Conservation (phyloP, 805 yeast species). For the Blastobotrys attinorum region DNA sequence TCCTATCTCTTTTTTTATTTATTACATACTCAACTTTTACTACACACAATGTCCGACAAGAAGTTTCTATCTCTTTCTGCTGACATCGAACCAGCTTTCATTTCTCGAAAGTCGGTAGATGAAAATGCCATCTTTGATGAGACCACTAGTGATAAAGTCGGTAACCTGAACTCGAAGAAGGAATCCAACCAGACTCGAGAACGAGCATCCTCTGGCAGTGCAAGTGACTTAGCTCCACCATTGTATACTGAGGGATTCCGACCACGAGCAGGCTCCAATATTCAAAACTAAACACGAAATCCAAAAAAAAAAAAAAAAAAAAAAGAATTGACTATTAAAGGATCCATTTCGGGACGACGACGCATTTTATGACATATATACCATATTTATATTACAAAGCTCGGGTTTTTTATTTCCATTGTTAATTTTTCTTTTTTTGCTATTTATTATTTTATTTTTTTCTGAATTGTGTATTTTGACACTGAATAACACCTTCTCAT, state of each 20-base stretch:
- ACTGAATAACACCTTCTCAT: no score
- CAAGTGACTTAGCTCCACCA: conserved; percentile 10
- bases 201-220: conserved; percentile 9
- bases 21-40: not conserved
- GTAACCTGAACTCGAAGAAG: not conserved
- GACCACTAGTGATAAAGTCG: not conserved
- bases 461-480: no score
- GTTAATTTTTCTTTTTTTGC: not conserved
- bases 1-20: not conserved
- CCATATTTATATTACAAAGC: no score
- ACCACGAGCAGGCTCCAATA: conserved; percentile 13
- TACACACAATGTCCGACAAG: not conserved
- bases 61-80: conserved; percentile 7
- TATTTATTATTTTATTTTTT: no score
- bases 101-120: not conserved
- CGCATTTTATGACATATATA: no score
- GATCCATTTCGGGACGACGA: no score
- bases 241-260: conserved; percentile 12
- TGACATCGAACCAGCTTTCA: conserved; percentile 6
- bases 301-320: not conserved
- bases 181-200: conserved; percentile 3
- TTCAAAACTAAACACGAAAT: not conserved
- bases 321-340: no score
- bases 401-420: not conserved
- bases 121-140: not conserved